Evolutionary conservation across 306 rosid genomes (phyloP).

Genomic region (Erythrophleum fordii): DNA sequence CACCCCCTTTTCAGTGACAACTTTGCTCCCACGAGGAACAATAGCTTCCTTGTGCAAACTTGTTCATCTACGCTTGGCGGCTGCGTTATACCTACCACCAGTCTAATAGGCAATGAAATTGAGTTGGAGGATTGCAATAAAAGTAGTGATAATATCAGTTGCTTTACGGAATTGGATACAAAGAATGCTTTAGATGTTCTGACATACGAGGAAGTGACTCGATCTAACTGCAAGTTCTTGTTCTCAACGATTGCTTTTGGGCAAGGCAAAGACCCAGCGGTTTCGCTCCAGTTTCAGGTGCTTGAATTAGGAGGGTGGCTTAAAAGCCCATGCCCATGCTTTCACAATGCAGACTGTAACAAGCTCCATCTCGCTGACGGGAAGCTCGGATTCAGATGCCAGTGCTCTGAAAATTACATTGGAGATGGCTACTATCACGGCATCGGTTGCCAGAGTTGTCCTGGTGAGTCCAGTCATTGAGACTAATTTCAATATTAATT

Average conservation of each 20-base stretch:
- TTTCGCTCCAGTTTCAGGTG: constrained; percentile 53
- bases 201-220: background rate
- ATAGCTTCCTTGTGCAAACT: constrained; percentile 59
- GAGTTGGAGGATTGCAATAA: constrained; percentile 19
- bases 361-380: background rate
- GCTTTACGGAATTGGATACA: constrained; percentile 39
- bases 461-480: no score
- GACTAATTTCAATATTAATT: no score
- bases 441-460: no score
- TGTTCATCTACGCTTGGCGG: constrained; percentile 37
- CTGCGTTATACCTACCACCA: constrained; percentile 48
- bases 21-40: constrained; percentile 54
- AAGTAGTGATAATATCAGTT: constrained; percentile 43
- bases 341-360: constrained; percentile 28
- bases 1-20: constrained; percentile 33
- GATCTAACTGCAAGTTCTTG: constrained; percentile 46
- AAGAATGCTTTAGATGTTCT: constrained; percentile 10
- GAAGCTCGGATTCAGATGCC: constrained; percentile 56
- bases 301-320: constrained; percentile 89
- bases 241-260: constrained; percentile 55
- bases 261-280: constrained; percentile 23
- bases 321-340: constrained; percentile 34
- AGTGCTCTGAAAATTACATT: constrained; percentile 50
- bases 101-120: constrained; percentile 33
- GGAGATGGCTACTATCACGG: no score